These are phyloP conservation scores for Didymosphaeria variabile DNA, from an alignment of 2,329 filamentous ascomycete genomes.

Conservation along the genomic window DNA sequence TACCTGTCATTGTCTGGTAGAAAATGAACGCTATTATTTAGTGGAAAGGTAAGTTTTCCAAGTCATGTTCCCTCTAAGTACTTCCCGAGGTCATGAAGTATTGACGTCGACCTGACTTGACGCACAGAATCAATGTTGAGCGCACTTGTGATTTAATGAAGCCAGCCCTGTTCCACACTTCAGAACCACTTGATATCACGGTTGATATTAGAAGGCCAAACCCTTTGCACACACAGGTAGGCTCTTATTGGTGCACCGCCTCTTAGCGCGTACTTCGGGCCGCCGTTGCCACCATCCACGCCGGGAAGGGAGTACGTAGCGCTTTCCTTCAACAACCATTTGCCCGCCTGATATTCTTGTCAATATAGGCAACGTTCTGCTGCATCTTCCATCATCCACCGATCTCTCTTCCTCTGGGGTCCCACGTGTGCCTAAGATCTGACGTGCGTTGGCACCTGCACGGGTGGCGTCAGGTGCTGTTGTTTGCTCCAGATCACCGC, in stretches of 20 bases:
- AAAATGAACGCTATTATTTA: too few species aligned
- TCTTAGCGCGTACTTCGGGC: conserved; percentile 1
- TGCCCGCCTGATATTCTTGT: conserved; percentile 16
- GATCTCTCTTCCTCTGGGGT: background rate
- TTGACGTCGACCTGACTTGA: background rate
- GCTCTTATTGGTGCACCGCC: background rate
- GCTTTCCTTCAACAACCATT: background rate
- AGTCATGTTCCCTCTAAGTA: too few species aligned
- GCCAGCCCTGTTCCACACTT: background rate
- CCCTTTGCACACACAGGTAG: background rate
- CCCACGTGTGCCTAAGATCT: background rate
- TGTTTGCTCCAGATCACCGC: conserved; percentile 7
- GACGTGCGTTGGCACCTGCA: background rate
- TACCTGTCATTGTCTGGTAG: too few species aligned
- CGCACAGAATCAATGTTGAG: background rate
- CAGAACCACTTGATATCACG: background rate
- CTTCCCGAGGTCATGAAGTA: too few species aligned
- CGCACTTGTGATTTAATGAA: background rate
- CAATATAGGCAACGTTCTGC: conserved; percentile 30
- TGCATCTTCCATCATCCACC: conserved; percentile 18
- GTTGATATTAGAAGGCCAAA: background rate
- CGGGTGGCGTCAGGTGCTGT: background rate
- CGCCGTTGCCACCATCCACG: background rate
- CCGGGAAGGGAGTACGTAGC: conserved; percentile 15
- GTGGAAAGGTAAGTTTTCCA: too few species aligned